Percentiles rank a stretch among this genome's conserved stretches.
Evolutionary conservation across 2,329 filamentous ascomycete genomes (phyloP).

Genomic region (Chalara sp.): DNA sequence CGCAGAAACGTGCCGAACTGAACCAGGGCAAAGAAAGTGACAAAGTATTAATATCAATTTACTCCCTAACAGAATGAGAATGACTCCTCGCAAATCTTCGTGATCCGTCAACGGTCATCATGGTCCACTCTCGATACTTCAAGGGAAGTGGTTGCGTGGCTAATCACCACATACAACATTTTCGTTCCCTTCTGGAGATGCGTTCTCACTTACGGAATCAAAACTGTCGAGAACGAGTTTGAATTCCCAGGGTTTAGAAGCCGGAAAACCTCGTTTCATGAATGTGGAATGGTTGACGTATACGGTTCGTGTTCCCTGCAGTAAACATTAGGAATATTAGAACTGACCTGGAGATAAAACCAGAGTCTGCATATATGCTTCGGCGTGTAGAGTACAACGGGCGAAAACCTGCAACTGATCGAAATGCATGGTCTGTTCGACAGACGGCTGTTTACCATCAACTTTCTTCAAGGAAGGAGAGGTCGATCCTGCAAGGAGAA

Average conservation of each 20-base stretch:
- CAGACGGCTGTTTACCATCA: conserved; percentile 17
- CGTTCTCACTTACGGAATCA: conserved; percentile 16
- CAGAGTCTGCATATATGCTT: conserved; percentile 15
- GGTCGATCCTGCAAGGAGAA: too few species aligned
- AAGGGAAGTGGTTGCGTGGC: conserved; percentile 6
- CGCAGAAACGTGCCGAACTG: too few species aligned
- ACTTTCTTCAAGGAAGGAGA: too few species aligned
- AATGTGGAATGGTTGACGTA: too few species aligned
- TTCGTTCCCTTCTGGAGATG: conserved; percentile 14
- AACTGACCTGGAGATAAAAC: not conserved
- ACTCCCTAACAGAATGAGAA: conserved; percentile 1
- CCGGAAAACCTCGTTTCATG: not conserved
- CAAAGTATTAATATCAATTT: too few species aligned
- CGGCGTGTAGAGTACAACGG: conserved; percentile 13
- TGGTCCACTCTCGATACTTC: conserved; percentile 14
- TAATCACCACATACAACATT: conserved; percentile 9
- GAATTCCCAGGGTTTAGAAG: conserved; percentile 12
- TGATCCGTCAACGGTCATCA: conserved; percentile 10
- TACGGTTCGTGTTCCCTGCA: too few species aligned
- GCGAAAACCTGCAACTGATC: conserved; percentile 2
- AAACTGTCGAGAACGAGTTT: conserved; percentile 16
- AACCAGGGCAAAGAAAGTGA: too few species aligned
- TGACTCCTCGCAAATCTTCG: conserved; percentile 11
- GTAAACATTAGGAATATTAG: not conserved
- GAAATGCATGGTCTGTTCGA: conserved; percentile 29